A percentile compares a stretch with the other conserved stretches of the same genome.
phyloP scores from a whole-genome alignment of 495 filamentous ascomycete species.

The Penicillium paradoxum region DNA sequence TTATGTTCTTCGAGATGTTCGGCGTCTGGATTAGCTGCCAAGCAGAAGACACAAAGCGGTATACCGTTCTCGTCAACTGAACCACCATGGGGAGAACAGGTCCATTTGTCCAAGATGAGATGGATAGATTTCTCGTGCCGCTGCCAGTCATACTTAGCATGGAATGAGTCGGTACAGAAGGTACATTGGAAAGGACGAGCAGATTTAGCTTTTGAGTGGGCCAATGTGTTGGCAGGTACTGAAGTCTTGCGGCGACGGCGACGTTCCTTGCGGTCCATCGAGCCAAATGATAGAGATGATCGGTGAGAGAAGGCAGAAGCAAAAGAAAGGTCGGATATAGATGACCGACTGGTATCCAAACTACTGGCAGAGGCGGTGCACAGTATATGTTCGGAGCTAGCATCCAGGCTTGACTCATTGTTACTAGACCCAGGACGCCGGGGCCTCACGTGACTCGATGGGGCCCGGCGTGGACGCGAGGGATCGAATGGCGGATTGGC shows the following conservation, averaged over 20 bases:
- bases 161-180: conserved; percentile 86
- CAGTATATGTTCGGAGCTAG: conserved; percentile 55
- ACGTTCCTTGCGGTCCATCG: conserved; percentile 62
- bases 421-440: conserved; percentile 47
- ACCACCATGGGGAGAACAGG: conserved; percentile 61
- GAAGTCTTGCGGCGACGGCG: conserved; percentile 61
- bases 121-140: conserved; percentile 86
- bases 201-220: conserved; percentile 37
- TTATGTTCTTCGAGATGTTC: conserved; percentile 74
- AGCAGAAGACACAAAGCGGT: conserved; percentile 68
- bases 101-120: conserved; percentile 78
- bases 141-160: conserved; percentile 89
- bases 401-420: conserved; percentile 62
- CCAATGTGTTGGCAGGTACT: conserved; percentile 39
- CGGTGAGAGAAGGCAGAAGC: conserved; percentile 67
- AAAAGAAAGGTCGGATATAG: conserved; percentile 58
- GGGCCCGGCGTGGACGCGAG: conserved; percentile 42
- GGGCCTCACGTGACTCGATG: conserved; percentile 38
- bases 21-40: conserved; percentile 56
- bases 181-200: conserved; percentile 72
- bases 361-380: conserved; percentile 68
- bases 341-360: conserved; percentile 65
- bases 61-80: conserved; percentile 39
- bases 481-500: conserved; percentile 53
- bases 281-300: conserved; percentile 62